These are phyloP conservation scores for Salix purpurea DNA, from an alignment of 345 rosid genomes.

Conservation along the genomic window DNA sequence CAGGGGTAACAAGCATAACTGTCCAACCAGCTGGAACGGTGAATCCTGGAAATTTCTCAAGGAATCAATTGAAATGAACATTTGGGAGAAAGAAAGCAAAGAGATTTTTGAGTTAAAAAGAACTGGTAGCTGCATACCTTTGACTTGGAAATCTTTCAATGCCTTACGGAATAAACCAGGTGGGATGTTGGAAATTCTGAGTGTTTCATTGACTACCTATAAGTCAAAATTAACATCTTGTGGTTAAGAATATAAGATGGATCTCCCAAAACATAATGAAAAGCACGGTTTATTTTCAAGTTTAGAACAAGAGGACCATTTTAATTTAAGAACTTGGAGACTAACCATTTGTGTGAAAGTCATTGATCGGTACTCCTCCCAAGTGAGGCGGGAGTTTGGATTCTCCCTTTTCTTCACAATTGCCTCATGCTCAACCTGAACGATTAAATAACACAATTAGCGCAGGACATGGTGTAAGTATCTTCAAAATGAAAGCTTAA, in stretches of 20 bases:
- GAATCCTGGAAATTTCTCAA: background rate
- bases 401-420: conserved; percentile 5
- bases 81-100: background rate
- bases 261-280: no score
- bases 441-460: background rate
- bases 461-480: background rate
- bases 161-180: conserved; percentile 28
- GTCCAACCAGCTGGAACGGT: background rate
- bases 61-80: background rate
- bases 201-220: background rate
- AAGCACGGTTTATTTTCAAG: no score
- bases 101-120: background rate
- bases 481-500: background rate
- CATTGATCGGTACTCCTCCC: conserved; percentile 11
- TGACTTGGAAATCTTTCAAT: conserved; percentile 25
- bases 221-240: no score
- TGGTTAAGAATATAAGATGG: background rate
- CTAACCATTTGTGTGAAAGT: conserved; percentile 24
- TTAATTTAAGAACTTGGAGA: background rate
- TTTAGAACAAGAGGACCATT: background rate
- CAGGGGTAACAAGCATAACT: background rate
- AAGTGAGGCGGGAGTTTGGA: conserved; percentile 14
- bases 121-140: background rate
- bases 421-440: conserved; percentile 27
- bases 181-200: background rate